Base-by-base conservation (phyloP, 495 filamentous ascomycete genomes). In the Jackrogersella multiformis region DNA sequence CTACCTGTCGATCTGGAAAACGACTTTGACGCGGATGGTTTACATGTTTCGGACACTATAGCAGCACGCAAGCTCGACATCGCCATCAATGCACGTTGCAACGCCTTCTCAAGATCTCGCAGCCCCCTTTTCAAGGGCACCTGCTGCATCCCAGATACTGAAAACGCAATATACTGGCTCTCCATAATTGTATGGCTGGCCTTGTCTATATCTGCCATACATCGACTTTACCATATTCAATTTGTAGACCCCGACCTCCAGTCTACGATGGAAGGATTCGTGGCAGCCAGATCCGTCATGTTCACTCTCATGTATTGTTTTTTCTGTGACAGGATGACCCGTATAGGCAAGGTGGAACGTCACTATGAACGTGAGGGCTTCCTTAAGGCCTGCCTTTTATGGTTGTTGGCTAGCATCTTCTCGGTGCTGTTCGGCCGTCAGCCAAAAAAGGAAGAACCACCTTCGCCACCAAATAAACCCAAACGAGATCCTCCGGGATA, bases 51-150 rank as follows among this genome's bases (percentile, higher is more conserved):
- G 13, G 74, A 84, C 4, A 72, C 56, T 10, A 77, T 87, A n/a
- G 81, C 82, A 1, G 71, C 70, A 41, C 72, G 69, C 44, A 82
- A 82, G 71, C 82, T 83, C 5, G 82, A 89, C 65, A 70, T 87
- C 12, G 70, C 86, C 4, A 74, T 89, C 53, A 89, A 89, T 56
- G 61, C 84, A 23, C 83, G 79, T 61, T 89, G 87, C 73, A 89
- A 89, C 71, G 61, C 76, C 4, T 73, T 78, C 57, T 64, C 77
- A 24, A 63, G 73, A n/a, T 57, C 69, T 7, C 70, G 70, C 57
- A 72, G 74, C 21, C 82, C 81, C 64, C 81, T 82, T 1, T 82
- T 82, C 66, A 78, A 85, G 58, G 78, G 81, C 21, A 89, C 87
- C 4, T 90, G 87, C 73, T 90, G 87, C 66, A 82, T 73, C 45